Conservation (phyloP, 208 protist genomes). For the Trichomonas vaginalis region DNA sequence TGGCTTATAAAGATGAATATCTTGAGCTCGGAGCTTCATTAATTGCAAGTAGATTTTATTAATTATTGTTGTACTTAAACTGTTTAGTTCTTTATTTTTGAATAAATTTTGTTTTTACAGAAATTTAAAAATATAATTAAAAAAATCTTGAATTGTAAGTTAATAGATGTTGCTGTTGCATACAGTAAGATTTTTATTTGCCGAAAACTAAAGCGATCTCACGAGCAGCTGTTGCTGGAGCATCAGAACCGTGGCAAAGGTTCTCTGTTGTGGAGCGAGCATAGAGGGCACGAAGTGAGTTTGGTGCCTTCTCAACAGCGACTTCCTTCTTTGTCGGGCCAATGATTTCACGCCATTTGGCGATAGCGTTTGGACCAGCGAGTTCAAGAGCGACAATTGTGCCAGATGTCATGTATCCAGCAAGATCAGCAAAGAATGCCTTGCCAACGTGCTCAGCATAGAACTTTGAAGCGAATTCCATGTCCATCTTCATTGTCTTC, state of each 20-base stretch:
- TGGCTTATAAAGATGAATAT: slow-evolving; percentile 73
- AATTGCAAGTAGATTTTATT: slow-evolving; percentile 43
- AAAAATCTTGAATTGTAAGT: neutral
- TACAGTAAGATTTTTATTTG: neutral
- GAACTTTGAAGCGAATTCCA: neutral
- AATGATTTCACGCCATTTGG: neutral
- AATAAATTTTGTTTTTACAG: neutral
- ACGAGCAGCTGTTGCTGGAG: neutral
- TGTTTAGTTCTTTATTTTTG: neutral
- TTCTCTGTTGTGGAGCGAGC: neutral
- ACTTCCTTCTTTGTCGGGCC: neutral
- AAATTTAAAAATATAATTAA: neutral
- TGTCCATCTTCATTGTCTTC: neutral
- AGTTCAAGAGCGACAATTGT: neutral
- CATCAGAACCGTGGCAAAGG: neutral
- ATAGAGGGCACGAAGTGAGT: neutral
- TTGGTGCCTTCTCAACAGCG: neutral
- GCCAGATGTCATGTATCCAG: too few species aligned
- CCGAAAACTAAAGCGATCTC: neutral
- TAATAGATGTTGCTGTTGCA: neutral
- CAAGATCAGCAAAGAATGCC: too few species aligned
- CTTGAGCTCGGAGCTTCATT: slow-evolving; percentile 59
- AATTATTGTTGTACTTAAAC: slow-evolving; percentile 24
- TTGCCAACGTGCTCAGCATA: neutral
- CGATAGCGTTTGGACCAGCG: neutral